Conservation (phyloP, 306 rosid genomes). For the Cercis canadensis region DNA sequence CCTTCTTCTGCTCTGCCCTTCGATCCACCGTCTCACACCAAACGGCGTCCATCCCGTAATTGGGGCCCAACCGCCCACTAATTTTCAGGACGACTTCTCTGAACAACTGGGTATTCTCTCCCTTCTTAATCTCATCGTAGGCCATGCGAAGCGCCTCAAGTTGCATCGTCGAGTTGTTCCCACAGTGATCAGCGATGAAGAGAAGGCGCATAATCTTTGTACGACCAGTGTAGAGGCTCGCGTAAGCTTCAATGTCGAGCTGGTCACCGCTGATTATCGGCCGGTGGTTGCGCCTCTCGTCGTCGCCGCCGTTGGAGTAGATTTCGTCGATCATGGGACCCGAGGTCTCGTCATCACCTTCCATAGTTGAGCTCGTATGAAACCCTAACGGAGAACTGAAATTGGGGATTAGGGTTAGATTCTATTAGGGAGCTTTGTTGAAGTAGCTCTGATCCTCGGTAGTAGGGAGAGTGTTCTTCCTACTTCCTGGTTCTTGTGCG, state of each 20-base stretch:
- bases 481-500: no score
- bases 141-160: conserved; percentile 96
- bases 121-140: conserved; percentile 96
- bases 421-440: background rate
- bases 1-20: conserved; percentile 89
- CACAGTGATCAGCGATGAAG: conserved; percentile 76
- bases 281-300: conserved; percentile 55
- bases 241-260: conserved; percentile 92
- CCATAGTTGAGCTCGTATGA: conserved; percentile 48
- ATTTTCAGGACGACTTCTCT: conserved; percentile 86
- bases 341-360: conserved; percentile 73
- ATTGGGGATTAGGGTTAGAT: conserved; percentile 43
- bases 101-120: conserved; percentile 82
- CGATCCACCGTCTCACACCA: conserved; percentile 85
- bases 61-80: conserved; percentile 68
- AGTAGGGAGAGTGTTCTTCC: background rate
- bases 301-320: conserved; percentile 74
- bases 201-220: conserved; percentile 84
- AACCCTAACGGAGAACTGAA: background rate
- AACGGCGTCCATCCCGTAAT: conserved; percentile 60
- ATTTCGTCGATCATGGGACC: conserved; percentile 84
- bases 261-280: conserved; percentile 92
- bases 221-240: conserved; percentile 79
- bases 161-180: conserved; percentile 62
- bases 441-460: background rate